Evolutionary conservation across 163 green algal genomes (phyloP), one percentile per base, ranked within the genome.

Genomic region (Scenedesmus sp.): DNA sequence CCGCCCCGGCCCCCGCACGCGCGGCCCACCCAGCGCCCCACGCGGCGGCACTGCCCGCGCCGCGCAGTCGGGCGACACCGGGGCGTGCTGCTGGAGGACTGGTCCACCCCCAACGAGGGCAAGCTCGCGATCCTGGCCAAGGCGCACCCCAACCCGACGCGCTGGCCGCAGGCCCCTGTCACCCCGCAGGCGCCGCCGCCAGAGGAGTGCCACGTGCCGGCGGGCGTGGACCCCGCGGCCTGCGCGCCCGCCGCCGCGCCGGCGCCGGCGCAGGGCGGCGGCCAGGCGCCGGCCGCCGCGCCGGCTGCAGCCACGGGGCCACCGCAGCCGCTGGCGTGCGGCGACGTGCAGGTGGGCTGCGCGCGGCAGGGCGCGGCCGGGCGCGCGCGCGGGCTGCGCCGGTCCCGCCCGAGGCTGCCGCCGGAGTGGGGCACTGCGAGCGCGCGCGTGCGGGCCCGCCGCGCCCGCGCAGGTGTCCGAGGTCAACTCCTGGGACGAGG

Each of bases 41-140:
- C 56, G 24, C 24, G 14, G 15, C 24, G 10, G 10, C 18, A 24
- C 56, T 63, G 56, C n/a, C n/a, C n/a, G n/a, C n/a, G n/a, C n/a
- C n/a, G n/a, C n/a, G n/a, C n/a, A n/a, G n/a, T n/a, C n/a, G n/a
- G n/a, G n/a, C n/a, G n/a, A n/a, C 70, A 70, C 60, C 51, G 75
- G 5, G 81, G 81, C 48, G n/a, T 86, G 7, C 56, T 86, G 53
- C 24, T 64, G 20, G 81, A 86, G 9, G 75, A 83, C 63, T 86
- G 81, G 81, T 2, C 15, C n/a, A 83, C 81, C 3, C 75, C 63
- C 2, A 22, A 81, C 11, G 18, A 78, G 13, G 45, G 54, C 69
- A 86, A 86, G 70, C 75, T 86, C 20, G 56, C 33, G 7, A 78
- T 84, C 29, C 60, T 84, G 2, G 69, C 53, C 34, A 42, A 2